Evolutionary conservation across 2,329 filamentous ascomycete species (phyloP).

Genomic region (Pseudogymnoascus sp.): DNA sequence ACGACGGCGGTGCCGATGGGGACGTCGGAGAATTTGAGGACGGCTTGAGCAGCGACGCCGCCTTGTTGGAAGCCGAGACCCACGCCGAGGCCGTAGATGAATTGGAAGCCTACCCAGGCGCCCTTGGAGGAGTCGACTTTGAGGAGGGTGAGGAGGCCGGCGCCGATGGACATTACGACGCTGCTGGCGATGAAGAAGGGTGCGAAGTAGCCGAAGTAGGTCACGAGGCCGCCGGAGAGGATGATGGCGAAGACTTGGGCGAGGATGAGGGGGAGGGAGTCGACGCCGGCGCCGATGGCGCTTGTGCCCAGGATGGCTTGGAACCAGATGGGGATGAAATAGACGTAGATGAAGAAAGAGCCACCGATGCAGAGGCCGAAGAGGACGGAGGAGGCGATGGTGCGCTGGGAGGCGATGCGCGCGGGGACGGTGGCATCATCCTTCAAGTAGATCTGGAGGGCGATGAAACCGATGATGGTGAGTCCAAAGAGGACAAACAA

Average conservation of each 20-base stretch:
- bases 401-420: constrained; percentile 30
- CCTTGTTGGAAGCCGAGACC: constrained; percentile 20
- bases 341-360: constrained; percentile 27
- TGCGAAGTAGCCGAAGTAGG: constrained; percentile 26
- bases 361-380: constrained; percentile 29
- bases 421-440: constrained; percentile 30
- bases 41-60: constrained; percentile 39
- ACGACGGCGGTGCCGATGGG: constrained; percentile 44
- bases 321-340: constrained; percentile 39
- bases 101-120: constrained; percentile 30
- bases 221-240: constrained; percentile 27
- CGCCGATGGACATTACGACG: constrained; percentile 30
- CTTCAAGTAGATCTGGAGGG: constrained; percentile 7
- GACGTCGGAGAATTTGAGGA: constrained; percentile 40
- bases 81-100: constrained; percentile 11
- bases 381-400: constrained; percentile 25
- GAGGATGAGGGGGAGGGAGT: constrained; percentile 29
- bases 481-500: constrained; percentile 25
- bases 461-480: constrained; percentile 19
- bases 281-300: constrained; percentile 31
- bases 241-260: constrained; percentile 25
- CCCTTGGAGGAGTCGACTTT: constrained; percentile 25
- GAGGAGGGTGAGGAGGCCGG: constrained; percentile 33
- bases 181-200: constrained; percentile 21
- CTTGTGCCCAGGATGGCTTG: constrained; percentile 36